Base-by-base conservation (phyloP, 495 filamentous ascomycete genomes). In the Eremomyces bilateralis region DNA sequence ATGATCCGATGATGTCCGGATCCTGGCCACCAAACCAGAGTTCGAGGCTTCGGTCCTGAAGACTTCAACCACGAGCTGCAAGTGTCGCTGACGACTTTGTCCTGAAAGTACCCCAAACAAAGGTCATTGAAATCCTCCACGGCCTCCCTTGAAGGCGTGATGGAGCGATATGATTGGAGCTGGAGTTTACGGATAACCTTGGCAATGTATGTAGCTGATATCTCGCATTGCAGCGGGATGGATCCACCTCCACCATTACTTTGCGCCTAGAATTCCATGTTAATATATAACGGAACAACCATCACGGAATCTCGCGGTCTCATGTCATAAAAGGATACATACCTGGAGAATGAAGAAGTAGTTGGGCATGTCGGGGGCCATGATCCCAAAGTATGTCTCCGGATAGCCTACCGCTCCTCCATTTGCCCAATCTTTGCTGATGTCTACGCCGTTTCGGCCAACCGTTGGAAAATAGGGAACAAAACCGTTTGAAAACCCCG, bases 41-140 rank as follows among this genome's bases (percentile, higher is more conserved):
- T 64, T 16, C 64, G 47, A 1, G 56, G 59, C 0, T 67, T 68
- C 0, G 69, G 64, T 6, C 55, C 46, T 0, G 70, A 71, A 33
- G 71, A 60, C 28, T 79, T 77, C 45, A 74, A 74, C 76, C 76
- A 81, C 2, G 63, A 70, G 31, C 63, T 66, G 52, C 76, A 81
- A 37, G 65, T 62, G 22, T 68, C 66, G 0, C 66, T 60, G 51
- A 69, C 60, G 2, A 75, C 72, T 2, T 69, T 74, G 15, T 58
- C 59, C 4, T 57, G 55, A 46, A 74, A 73, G 48, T 72, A 76
- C 4, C 60, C 53, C 46, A 74, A 69, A 27, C 58, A 61, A 49
- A 70, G 71, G 20, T 64, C 58, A 22, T 71, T 50, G 39, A 75
- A 77, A 31, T 75, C 71, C 37, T 75, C 67, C 0, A 71, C 54